These are phyloP conservation scores for Lindgomyces ingoldianus DNA, from an alignment of 495 filamentous ascomycete species.

Conservation along the genomic window DNA sequence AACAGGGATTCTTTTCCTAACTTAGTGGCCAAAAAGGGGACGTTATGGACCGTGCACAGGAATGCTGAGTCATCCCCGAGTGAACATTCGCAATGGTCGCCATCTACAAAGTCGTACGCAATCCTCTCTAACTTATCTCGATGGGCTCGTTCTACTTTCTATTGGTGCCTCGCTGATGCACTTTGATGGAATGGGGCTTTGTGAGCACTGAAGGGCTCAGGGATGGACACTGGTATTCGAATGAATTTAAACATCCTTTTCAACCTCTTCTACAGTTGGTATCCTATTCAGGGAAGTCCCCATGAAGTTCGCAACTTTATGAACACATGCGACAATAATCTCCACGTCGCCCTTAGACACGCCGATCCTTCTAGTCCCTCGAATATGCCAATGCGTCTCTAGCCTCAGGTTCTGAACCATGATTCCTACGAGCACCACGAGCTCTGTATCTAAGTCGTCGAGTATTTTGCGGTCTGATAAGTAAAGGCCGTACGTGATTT, in stretches of 20 bases:
- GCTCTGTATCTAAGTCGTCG: conserved; percentile 56
- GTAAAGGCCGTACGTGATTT: conserved; percentile 61
- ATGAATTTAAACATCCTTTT: conserved; percentile 10
- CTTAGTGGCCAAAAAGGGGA: too few relatives aligned
- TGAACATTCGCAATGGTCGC: too few relatives aligned
- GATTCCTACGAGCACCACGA: conserved; percentile 58
- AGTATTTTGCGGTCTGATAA: conserved; percentile 57
- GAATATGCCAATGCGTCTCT: conserved; percentile 61
- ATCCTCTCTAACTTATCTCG: too few relatives aligned
- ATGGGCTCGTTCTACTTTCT: too few relatives aligned
- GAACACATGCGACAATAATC: conserved; percentile 41
- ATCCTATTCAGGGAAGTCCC: conserved; percentile 7
- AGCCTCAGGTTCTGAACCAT: conserved; percentile 59
- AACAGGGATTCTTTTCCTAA: too few relatives aligned
- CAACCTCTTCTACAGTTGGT: conserved; percentile 15
- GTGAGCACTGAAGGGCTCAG: not conserved
- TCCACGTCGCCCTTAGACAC: conserved; percentile 55
- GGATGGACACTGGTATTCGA: not conserved
- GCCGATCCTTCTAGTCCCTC: conserved; percentile 56
- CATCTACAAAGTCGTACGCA: too few relatives aligned
- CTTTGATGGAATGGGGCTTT: too few relatives aligned
- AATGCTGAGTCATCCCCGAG: too few relatives aligned
- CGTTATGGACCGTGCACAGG: too few relatives aligned
- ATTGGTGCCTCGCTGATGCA: too few relatives aligned
- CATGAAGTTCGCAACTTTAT: conserved; percentile 47